Base-by-base conservation (phyloP, 371 early-diverging fungal species). In the Lichtheimia ornata region DNA sequence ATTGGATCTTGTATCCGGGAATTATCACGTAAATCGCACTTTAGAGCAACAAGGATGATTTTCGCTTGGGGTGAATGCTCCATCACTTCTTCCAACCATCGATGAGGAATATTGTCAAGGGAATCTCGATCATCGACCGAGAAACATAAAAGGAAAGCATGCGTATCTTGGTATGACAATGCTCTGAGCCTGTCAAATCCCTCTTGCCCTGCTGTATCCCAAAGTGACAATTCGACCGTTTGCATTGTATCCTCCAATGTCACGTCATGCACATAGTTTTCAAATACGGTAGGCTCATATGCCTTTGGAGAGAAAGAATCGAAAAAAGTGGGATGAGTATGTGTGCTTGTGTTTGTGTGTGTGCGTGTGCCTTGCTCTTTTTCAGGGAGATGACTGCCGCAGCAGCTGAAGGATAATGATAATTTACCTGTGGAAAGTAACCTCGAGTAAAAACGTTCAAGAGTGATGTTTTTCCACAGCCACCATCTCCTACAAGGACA, bases 151-250 rank as follows among this genome's bases (percentile, higher is more conserved):
- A 87, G 67, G 18, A 82, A 67, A 0, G 82, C 82, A 63, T 85
- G 80, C 12, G 81, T 71, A 40, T 81, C 80, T 12, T 78, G 72
- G 55, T 86, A 87, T 11, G 79, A 78, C 30, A 86, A 53, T 14
- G 78, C 58, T 22, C 87, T 61, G 27, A 86, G 63, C 7, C 84
- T 69, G 63, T 85, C 87, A 72, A 82, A 84, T 51, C 82, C 86
- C 69, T 89, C 89, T 67, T 89, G 89, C 2, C 89, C 89, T 52
- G 93, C 93, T 17, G 97, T 97, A 79, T 97, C 97, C 91, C 94
- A 95, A 27, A 97, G 74, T 13, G 91, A 91, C 14, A 97, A 70
- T 67, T 89, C 90, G 27, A 93, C 83, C 14, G 83, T 85, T 66
- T 91, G 89, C 47, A 47, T 18, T 22, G n/a, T 22, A 28, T 89